A percentile compares a stretch with the other conserved stretches of the same genome.
Evolutionary conservation across 768 basidiomycete genomes (phyloP).

Genomic region (Mrakia frigida): DNA sequence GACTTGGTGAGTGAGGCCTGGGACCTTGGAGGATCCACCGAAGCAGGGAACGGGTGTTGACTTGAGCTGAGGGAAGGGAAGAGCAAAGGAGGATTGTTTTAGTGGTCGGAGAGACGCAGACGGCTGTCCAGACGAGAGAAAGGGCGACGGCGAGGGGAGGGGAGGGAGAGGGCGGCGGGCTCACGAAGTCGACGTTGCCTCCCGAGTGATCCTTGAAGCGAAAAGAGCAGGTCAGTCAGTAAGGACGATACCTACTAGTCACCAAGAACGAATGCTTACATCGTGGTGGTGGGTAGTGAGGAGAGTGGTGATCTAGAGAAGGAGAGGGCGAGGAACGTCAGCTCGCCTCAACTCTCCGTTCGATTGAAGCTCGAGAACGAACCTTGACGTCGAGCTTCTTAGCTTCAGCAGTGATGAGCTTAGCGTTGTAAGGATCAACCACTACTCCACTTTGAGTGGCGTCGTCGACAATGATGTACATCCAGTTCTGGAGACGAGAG

Average conservation of each 20-base stretch:
- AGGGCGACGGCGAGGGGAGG: not conserved
- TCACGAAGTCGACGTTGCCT: slow-evolving; percentile 27
- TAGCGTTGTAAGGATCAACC: slow-evolving; percentile 28
- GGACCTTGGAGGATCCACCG: slow-evolving; percentile 22
- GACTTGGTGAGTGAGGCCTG: slow-evolving; percentile 25
- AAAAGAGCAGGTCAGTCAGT: not conserved
- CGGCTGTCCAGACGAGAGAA: no score
- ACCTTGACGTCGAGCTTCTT: slow-evolving; percentile 26
- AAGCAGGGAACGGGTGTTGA: slow-evolving; percentile 2
- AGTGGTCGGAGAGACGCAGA: no score
- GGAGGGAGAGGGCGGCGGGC: not conserved
- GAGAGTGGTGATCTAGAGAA: slow-evolving; percentile 26
- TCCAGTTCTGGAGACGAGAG: slow-evolving; percentile 25
- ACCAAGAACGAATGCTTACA: slow-evolving; percentile 6
- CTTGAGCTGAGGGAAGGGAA: not conserved
- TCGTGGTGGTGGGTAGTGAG: slow-evolving; percentile 33
- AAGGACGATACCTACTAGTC: no score
- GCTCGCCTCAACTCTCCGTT: not conserved
- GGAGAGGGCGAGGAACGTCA: not conserved
- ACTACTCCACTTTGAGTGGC: slow-evolving; percentile 12
- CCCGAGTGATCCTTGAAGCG: slow-evolving; percentile 26
- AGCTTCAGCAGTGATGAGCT: slow-evolving; percentile 21
- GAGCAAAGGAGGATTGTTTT: not conserved
- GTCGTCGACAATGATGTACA: slow-evolving; percentile 28
- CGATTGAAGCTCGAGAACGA: not conserved